Percentiles rank a stretch among this genome's conserved stretches.
Evolutionary conservation across 1,284 basidiomycete species (phyloP).

Genomic region (Ceratobasidium papillatum): DNA sequence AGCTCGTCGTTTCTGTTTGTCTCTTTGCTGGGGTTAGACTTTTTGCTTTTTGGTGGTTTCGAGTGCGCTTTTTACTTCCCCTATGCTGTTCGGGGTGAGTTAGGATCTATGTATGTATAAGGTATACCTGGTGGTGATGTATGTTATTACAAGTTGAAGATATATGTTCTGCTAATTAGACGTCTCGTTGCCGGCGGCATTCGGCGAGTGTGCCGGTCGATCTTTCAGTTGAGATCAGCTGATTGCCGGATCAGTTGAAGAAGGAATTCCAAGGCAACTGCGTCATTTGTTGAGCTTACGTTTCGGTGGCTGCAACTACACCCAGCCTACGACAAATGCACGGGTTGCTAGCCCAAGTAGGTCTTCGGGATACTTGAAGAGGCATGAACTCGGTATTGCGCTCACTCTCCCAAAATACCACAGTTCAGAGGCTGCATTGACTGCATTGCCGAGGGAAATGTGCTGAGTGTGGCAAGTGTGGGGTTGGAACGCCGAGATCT

Average conservation of each 20-base stretch:
- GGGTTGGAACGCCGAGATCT: slow-evolving; percentile 30
- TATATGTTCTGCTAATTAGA: neutral
- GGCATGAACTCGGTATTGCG: neutral
- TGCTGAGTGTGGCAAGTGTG: neutral
- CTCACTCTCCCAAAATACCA: slow-evolving; percentile 4
- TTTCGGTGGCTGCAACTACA: neutral
- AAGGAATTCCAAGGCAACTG: neutral
- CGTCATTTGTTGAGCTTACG: slow-evolving; percentile 23
- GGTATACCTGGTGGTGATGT: slow-evolving; percentile 35
- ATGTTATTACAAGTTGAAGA: slow-evolving; percentile 24
- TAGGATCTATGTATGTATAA: slow-evolving; percentile 33
- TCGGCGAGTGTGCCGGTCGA: slow-evolving; percentile 3
- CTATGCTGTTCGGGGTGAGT: neutral
- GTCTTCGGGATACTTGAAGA: slow-evolving; percentile 19
- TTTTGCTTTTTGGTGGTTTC: neutral
- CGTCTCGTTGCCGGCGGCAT: slow-evolving; percentile 17
- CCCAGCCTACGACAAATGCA: neutral
- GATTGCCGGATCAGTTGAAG: slow-evolving; percentile 9
- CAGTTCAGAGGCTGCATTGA: slow-evolving; percentile 8
- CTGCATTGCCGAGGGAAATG: slow-evolving; percentile 30
- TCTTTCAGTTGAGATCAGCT: neutral
- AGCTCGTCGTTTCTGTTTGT: neutral
- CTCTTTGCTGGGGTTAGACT: neutral
- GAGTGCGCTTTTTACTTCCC: neutral
- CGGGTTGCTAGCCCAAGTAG: neutral